phyloP scores from a whole-genome alignment of 1,284 basidiomycete genomes.

The Cryptococcus sp. region DNA sequence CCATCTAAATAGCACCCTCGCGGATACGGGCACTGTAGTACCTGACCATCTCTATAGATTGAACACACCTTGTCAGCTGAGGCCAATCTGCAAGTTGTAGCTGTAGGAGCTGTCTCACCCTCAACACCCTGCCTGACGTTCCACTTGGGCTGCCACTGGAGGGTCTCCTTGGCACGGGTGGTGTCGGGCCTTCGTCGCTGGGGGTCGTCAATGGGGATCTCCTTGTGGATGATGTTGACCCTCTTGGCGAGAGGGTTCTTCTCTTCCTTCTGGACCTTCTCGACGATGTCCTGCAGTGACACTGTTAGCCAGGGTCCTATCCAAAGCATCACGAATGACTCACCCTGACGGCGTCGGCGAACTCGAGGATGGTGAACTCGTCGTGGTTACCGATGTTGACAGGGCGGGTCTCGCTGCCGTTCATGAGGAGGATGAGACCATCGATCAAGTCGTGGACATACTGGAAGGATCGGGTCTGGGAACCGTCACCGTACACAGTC shows the following conservation, averaged over 20 bases:
- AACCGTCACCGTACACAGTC: conserved; percentile 95
- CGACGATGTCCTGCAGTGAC: conserved; percentile 63
- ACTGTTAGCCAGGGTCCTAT: neutral
- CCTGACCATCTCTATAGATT: conserved; percentile 26
- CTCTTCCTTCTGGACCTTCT: conserved; percentile 81
- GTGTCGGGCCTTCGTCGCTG: conserved; percentile 91
- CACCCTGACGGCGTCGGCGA: conserved; percentile 74
- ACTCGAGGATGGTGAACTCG: conserved; percentile 90
- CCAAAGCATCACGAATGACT: conserved; percentile 10
- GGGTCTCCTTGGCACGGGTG: conserved; percentile 75
- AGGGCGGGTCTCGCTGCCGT: conserved; percentile 81
- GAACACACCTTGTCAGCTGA: neutral
- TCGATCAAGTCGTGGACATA: conserved; percentile 62
- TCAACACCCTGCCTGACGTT: conserved; percentile 45
- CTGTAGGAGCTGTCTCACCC: conserved; percentile 7
- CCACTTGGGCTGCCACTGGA: conserved; percentile 90
- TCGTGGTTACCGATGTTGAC: conserved; percentile 92
- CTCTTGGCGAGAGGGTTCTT: conserved; percentile 58
- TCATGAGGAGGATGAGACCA: conserved; percentile 82
- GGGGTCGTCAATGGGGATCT: conserved; percentile 89
- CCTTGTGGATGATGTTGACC: conserved; percentile 74
- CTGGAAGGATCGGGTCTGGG: conserved; percentile 94
- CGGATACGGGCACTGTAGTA: conserved; percentile 28
- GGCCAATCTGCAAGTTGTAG: neutral
- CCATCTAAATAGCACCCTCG: conserved; percentile 26